Evolutionary conservation across 306 rosid species (phyloP).

Genomic region (Cucurbita argyrosperma): DNA sequence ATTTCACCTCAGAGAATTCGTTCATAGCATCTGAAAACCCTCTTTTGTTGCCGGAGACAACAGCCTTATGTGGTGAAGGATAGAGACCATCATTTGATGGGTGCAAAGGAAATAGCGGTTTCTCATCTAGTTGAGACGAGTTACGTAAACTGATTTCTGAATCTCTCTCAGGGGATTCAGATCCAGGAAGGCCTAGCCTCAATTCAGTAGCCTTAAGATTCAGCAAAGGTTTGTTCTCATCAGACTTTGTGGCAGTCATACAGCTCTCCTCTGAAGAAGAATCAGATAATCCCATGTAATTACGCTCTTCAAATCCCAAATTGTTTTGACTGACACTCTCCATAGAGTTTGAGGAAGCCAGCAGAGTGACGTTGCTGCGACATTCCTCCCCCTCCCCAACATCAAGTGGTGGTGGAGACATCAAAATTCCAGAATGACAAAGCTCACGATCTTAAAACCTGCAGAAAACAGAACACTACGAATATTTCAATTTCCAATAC

Average conservation of each 20-base stretch:
- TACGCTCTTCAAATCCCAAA: constrained; percentile 44
- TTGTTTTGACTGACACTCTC: constrained; percentile 28
- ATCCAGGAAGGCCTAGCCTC: constrained; percentile 82
- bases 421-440: constrained; percentile 18
- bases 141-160: constrained; percentile 25
- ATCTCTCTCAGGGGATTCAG: constrained; percentile 57
- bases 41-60: constrained; percentile 61
- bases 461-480: background rate
- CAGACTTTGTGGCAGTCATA: constrained; percentile 22
- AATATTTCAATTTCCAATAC: background rate
- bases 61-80: constrained; percentile 30
- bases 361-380: constrained; percentile 41
- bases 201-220: constrained; percentile 74
- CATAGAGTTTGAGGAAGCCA: constrained; percentile 42
- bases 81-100: constrained; percentile 36
- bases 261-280: constrained; percentile 63
- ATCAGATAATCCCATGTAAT: constrained; percentile 74
- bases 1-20: constrained; percentile 51
- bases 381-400: constrained; percentile 56
- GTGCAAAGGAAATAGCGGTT: constrained; percentile 42
- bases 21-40: constrained; percentile 75
- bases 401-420: constrained; percentile 48
- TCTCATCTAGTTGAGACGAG: constrained; percentile 52
- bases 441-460: background rate
- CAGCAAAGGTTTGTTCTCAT: constrained; percentile 34